These are phyloP conservation scores for Rhododendron molle DNA, from an alignment of 148 eudicot genomes.

Conservation along the genomic window DNA sequence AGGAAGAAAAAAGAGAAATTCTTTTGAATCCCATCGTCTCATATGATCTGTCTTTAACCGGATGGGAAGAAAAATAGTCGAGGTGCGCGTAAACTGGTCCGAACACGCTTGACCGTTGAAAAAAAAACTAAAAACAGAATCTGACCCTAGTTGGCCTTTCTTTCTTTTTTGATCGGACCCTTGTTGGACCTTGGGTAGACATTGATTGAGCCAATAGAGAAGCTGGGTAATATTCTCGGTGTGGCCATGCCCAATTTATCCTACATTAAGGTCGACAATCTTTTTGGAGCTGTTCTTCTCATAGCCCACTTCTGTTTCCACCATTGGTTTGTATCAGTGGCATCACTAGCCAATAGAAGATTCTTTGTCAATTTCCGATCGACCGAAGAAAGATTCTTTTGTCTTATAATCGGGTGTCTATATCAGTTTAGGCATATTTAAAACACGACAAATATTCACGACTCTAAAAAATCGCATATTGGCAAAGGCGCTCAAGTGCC, in stretches of 20 bases:
- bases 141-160: not conserved
- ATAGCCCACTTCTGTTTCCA: not conserved
- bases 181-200: not conserved
- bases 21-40: too few relatives aligned
- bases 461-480: not conserved
- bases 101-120: too few relatives aligned
- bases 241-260: slow-evolving; percentile 1
- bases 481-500: slow-evolving; percentile 13
- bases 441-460: too few relatives aligned
- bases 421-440: not conserved
- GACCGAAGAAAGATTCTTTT: not conserved
- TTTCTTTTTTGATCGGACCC: not conserved
- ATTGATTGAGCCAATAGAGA: slow-evolving; percentile 22
- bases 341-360: not conserved
- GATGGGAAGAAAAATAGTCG: accelerated
- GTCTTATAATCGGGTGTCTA: not conserved
- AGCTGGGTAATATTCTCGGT: not conserved
- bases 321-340: not conserved
- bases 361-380: not conserved
- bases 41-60: too few relatives aligned
- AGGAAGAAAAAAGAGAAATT: too few relatives aligned
- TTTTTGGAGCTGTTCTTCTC: not conserved
- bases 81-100: too few relatives aligned
- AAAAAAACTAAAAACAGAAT: too few relatives aligned
- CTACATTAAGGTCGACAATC: slow-evolving; percentile 14